phyloP scores from a whole-genome alignment of 805 yeast species.

The Yueomyces sinensis region DNA sequence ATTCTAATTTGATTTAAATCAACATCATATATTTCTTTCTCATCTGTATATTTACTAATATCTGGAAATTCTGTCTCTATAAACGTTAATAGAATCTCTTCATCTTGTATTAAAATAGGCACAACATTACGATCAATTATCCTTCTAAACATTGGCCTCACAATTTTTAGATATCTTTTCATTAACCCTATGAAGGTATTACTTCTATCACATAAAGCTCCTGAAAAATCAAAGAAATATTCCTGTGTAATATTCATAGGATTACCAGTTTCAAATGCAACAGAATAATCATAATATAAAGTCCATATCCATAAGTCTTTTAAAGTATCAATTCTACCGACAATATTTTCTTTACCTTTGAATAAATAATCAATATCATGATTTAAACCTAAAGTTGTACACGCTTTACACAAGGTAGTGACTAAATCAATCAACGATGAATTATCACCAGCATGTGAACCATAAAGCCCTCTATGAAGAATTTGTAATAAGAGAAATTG shows the following conservation, averaged over 20 bases:
- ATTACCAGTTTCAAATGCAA: slow-evolving; percentile 16
- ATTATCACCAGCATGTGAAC: slow-evolving; percentile 13
- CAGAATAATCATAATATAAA: slow-evolving; percentile 12
- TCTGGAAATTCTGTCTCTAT: slow-evolving; percentile 7
- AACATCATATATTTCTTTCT: slow-evolving; percentile 1
- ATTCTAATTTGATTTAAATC: slow-evolving; percentile 1
- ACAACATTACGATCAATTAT: slow-evolving; percentile 3
- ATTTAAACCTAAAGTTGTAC: slow-evolving; percentile 14
- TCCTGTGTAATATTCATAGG: slow-evolving; percentile 6
- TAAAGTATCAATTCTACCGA: slow-evolving; percentile 12
- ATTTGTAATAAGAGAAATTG: slow-evolving; percentile 16
- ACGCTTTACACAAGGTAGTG: slow-evolving; percentile 6
- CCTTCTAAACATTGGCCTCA: slow-evolving; percentile 8
- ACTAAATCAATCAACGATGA: slow-evolving; percentile 9
- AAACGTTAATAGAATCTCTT: slow-evolving; percentile 1
- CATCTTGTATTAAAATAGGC: slow-evolving; percentile 6
- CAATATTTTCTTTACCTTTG: slow-evolving; percentile 5
- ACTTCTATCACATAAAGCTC: neutral
- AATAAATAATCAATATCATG: slow-evolving; percentile 8
- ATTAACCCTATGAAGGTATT: slow-evolving; percentile 4
- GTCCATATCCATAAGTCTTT: slow-evolving; percentile 18
- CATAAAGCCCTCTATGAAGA: slow-evolving; percentile 1
- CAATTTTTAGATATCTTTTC: slow-evolving; percentile 7
- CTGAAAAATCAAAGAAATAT: slow-evolving; percentile 2
- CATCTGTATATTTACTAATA: slow-evolving; percentile 5